Base-by-base conservation (phyloP, 257 asterid genomes). In the Parsonsia alboflavescens region DNA sequence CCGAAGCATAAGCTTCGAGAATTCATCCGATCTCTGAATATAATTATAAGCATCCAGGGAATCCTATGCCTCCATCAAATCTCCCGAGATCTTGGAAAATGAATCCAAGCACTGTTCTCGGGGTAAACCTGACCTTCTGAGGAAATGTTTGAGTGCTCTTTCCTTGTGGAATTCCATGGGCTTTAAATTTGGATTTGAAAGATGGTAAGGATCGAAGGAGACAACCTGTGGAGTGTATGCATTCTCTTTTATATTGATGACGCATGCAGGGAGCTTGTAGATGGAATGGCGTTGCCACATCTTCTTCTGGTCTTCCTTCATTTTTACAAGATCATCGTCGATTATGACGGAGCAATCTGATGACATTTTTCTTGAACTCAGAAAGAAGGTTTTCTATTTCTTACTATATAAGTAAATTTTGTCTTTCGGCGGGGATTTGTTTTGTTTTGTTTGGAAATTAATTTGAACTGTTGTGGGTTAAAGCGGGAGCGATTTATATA, bases 111-210 rank as follows among this genome's bases (percentile, higher is more conserved):
- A 63, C 1, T 33, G 7, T 3, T 17, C 2, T 2, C 11, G 4
- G 8, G 81, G 75, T 44, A 74, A 74, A 2, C 68, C 56, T 4
- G 88, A 76, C 49, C 88, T 45, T 57, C 69, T 78, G 22, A 83
- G 77, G 80, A 85, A 83, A 13, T 70, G 88, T 0, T 69, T 70
- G 41, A 84, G 75, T 33, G 89, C 90, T 24, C 92, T 80, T n/a
- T 68, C 84, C 81, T 87, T 87, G 82, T 85, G 88, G 53, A 48
- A 76, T 72, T 87, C 88, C 92, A 87, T 87, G 6, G 75, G 73
- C 75, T 19, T 78, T 68, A 84, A 46, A 71, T 52, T 28, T 9
- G 26, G 49, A 15, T 52, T 0, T 13, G 74, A 70, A 41, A 76
- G 69, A 41, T 85, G 88, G 52, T 88, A 88, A 41, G 90, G 90